A percentile compares a stretch with the other conserved stretches of the same genome.
Evolutionary conservation across 495 filamentous ascomycete species (phyloP).

Genomic region (Cladorrhinum samala): DNA sequence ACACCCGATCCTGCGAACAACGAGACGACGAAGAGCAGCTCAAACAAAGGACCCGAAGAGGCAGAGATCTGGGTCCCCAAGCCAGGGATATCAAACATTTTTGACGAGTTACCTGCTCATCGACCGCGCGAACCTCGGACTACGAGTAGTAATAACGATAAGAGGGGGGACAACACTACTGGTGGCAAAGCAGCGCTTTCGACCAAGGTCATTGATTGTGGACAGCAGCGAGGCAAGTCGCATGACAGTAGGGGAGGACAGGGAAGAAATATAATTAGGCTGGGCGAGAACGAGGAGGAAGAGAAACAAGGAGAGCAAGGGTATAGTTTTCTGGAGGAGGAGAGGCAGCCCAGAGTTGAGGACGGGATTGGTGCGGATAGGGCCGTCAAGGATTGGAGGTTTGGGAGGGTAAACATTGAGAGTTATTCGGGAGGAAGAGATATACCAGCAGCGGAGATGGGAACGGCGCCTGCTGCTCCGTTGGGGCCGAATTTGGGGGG

Average conservation of each 20-base stretch:
- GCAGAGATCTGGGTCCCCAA: constrained; percentile 35
- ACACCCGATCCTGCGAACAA: constrained; percentile 34
- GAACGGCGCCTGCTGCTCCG: constrained; percentile 35
- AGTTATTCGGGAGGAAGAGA: constrained; percentile 17
- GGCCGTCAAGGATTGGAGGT: constrained; percentile 43
- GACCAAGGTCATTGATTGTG: constrained; percentile 38
- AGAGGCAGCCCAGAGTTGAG: constrained; percentile 26
- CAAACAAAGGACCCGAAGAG: constrained; percentile 2
- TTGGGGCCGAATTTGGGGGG: constrained; percentile 40
- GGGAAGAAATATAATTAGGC: constrained; percentile 20
- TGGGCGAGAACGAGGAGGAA: constrained; percentile 29
- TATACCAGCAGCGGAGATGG: not conserved
- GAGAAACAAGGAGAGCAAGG: too few species aligned
- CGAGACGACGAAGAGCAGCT: constrained; percentile 5
- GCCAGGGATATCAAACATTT: constrained; percentile 30
- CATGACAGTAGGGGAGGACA: constrained; percentile 4
- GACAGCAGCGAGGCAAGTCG: constrained; percentile 27
- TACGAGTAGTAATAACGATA: not conserved
- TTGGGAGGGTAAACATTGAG: constrained; percentile 38
- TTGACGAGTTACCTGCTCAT: constrained; percentile 42
- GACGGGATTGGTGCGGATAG: constrained; percentile 32
- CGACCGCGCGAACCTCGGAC: constrained; percentile 15
- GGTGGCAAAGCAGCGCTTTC: not conserved
- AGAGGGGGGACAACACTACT: not conserved
- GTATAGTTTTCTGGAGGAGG: too few species aligned